These are phyloP conservation scores for Sideroxylon spinosum DNA, from an alignment of 179 eudicot genomes.

Conservation along the genomic window DNA sequence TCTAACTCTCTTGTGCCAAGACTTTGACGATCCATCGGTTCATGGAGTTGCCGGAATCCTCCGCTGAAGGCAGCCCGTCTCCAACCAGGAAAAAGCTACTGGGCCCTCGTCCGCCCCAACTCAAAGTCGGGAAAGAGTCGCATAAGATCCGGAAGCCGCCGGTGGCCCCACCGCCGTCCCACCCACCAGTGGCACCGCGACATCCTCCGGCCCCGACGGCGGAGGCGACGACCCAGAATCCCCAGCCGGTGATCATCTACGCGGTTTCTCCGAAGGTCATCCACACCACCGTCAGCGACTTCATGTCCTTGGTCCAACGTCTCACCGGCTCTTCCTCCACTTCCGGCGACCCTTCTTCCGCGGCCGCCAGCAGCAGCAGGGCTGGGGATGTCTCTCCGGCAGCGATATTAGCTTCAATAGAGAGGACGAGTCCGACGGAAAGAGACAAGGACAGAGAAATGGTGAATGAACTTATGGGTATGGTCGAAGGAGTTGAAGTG, in stretches of 20 bases:
- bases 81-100: conserved; percentile 46
- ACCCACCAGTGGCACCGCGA: conserved; percentile 9
- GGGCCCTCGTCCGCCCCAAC: conserved; percentile 76
- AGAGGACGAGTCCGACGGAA: conserved; percentile 52
- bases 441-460: conserved; percentile 26
- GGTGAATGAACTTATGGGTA: conserved; percentile 12
- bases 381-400: conserved; percentile 57
- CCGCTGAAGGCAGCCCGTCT: conserved; percentile 29
- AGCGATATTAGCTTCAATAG: conserved; percentile 59
- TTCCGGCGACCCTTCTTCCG: conserved; percentile 1
- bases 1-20: too few species aligned
- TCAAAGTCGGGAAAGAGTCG: conserved; percentile 59
- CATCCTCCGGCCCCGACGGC: conserved; percentile 13
- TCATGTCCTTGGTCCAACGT: conserved; percentile 66
- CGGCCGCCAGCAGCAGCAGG: conserved; percentile 2
- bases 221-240: conserved; percentile 14
- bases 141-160: conserved; percentile 67
- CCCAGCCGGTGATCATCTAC: conserved; percentile 74
- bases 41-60: conserved; percentile 32
- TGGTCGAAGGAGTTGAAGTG: conserved; percentile 24
- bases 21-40: too few species aligned
- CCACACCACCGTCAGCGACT: conserved; percentile 52
- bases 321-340: conserved; percentile 55
- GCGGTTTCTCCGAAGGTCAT: conserved; percentile 73
- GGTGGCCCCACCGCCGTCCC: conserved; percentile 27